Conservation (phyloP, 495 filamentous ascomycete genomes). For the Lophiostoma macrostomum region DNA sequence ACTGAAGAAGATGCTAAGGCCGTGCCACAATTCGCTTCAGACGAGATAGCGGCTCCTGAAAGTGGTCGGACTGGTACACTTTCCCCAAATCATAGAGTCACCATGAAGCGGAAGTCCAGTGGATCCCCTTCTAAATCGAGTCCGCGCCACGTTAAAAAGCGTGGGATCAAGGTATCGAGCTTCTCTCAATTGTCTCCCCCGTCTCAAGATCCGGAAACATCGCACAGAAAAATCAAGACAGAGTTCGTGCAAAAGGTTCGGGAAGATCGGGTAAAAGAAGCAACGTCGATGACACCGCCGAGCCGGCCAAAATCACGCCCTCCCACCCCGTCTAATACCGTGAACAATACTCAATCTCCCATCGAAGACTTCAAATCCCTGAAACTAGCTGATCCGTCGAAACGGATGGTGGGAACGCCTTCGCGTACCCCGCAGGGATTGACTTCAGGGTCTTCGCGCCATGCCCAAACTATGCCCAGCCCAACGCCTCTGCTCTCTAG, state of each 20-base stretch:
- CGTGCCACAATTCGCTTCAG: not conserved
- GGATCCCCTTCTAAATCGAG: not conserved
- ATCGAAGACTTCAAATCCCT: no score
- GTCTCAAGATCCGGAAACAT: not conserved
- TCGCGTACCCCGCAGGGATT: no score
- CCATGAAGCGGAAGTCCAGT: conserved; percentile 12
- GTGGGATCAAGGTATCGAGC: conserved; percentile 11
- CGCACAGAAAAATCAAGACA: not conserved
- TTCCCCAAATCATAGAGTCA: not conserved
- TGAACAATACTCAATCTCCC: no score
- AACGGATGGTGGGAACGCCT: no score
- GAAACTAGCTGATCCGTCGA: no score
- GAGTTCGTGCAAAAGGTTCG: not conserved
- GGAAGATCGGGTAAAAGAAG: not conserved
- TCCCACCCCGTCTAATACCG: no score
- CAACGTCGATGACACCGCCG: not conserved
- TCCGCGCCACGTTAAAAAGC: conserved; percentile 6
- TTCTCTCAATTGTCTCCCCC: not conserved
- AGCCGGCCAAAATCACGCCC: no score
- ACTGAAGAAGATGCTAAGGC: no score
- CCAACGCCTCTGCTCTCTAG: not conserved
- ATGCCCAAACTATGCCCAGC: no score
- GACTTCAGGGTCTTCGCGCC: no score
- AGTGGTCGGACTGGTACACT: no score
- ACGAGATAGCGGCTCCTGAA: not conserved